These are phyloP conservation scores for Xylaria palmicola DNA, from an alignment of 495 filamentous ascomycete species.

Conservation along the genomic window DNA sequence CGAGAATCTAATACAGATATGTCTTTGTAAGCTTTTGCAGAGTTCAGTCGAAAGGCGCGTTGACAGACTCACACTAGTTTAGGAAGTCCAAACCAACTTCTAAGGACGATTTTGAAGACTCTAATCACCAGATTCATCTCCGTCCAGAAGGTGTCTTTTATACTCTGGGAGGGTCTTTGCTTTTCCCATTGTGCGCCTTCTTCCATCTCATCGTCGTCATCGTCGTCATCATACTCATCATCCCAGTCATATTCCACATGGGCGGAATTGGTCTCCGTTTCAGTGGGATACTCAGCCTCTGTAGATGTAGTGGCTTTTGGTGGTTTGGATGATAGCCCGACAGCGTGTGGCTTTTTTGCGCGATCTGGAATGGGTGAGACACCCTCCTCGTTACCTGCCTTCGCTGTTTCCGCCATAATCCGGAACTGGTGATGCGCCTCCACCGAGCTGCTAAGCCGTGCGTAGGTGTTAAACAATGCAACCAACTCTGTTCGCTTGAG, in stretches of 20 bases:
- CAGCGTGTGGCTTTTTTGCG: slow-evolving; percentile 46
- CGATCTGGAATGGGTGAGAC: slow-evolving; percentile 40
- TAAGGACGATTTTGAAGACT: slow-evolving; percentile 63
- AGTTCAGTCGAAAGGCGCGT: not conserved
- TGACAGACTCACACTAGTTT: slow-evolving; percentile 63
- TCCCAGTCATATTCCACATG: slow-evolving; percentile 27
- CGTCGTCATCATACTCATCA: slow-evolving; percentile 45
- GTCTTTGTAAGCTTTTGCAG: not conserved
- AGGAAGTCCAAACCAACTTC: slow-evolving; percentile 69
- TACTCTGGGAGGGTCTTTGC: slow-evolving; percentile 33
- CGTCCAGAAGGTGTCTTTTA: slow-evolving; percentile 58
- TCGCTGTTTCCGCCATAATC: slow-evolving; percentile 62
- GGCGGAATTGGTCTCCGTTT: slow-evolving; percentile 8
- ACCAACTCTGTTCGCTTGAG: slow-evolving; percentile 90
- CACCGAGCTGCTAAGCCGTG: slow-evolving; percentile 76
- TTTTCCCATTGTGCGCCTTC: slow-evolving; percentile 35
- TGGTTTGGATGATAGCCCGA: slow-evolving; percentile 31
- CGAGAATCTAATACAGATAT: slow-evolving; percentile 46
- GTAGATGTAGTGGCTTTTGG: slow-evolving; percentile 13
- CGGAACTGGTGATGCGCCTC: slow-evolving; percentile 73
- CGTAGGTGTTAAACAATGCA: slow-evolving; percentile 89
- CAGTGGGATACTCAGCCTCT: slow-evolving; percentile 11
- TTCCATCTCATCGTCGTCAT: slow-evolving; percentile 44
- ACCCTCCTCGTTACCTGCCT: slow-evolving; percentile 52
- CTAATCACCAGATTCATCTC: slow-evolving; percentile 64